Base-by-base conservation (phyloP, 805 yeast species). In the Starmerella bombi region DNA sequence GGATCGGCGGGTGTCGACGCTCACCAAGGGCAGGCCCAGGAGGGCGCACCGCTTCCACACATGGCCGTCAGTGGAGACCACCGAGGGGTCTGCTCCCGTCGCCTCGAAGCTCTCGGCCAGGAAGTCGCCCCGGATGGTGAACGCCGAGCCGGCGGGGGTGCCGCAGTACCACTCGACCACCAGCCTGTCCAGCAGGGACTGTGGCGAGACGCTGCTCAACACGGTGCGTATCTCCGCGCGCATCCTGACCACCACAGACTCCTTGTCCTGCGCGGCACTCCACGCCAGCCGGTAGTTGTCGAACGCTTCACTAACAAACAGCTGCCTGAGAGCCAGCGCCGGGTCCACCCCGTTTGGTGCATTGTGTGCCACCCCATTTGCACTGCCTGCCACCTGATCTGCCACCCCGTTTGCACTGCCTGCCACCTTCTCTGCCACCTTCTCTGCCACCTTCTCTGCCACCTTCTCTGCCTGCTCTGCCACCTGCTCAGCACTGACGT, bases 1-100 rank as follows among this genome's bases (percentile, higher is more conserved):
- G 7, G 53, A 45, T 1, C 18, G 25, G 5, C 37, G 37, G 21
- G 40, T 25, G 32, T 41, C 38, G 25, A 43, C 29, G 9, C 34
- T 23, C 16, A 50, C 22, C 5, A 50, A 21, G 6, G 53, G 53
- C 19, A 45, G 36, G 20, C 43, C 33, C 15, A 51, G 48, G 16
- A 48, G 27, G 7, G 43, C 43, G 30, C 53, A 50, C 20, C 44
- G 42, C 17, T 38, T 45, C 53, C 53, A 50, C 6, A 15, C 27
- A 6, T 40, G 27, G 15, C 43, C 41, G 4, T n/a, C 14, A 8
- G 17, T 10, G 2, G 50, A 41, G 2, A 17, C 33, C 10, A 20
- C 12, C 3, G 20, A 2, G 7, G 28, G 20, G 10, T 23, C 6
- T 6, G n/a, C 33, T 2, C 18, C 22, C 17, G 5, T 10, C 7